phyloP scores from a whole-genome alignment of 768 basidiomycete species.

The Dioszegia hungarica region DNA sequence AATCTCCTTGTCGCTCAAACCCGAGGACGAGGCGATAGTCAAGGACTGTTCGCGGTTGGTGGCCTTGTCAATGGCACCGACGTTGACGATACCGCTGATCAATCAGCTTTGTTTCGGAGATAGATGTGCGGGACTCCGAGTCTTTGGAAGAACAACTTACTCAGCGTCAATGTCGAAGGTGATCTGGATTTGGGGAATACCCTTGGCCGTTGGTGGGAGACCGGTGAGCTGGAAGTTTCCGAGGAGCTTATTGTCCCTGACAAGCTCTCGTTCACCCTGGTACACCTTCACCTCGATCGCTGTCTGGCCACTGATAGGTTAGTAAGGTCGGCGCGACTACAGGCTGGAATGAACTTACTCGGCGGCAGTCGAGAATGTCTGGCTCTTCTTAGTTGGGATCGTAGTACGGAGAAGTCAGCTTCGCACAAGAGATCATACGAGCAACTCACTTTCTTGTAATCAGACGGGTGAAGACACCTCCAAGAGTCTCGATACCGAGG shows the following conservation, averaged over 20 bases:
- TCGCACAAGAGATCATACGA: too few species aligned
- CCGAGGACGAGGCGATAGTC: conserved; percentile 92
- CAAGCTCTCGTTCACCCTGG: conserved; percentile 98
- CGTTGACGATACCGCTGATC: conserved; percentile 97
- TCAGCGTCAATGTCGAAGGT: conserved; percentile 87
- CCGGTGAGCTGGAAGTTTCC: conserved; percentile 99
- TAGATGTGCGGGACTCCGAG: too few species aligned
- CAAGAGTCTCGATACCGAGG: conserved; percentile 89
- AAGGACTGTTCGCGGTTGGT: conserved; percentile 53
- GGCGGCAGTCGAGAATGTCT: conserved; percentile 96
- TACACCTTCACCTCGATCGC: conserved; percentile 99
- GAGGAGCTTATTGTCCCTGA: conserved; percentile 95
- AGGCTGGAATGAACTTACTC: conserved; percentile 51
- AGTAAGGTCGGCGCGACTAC: neutral
- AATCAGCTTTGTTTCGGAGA: too few species aligned
- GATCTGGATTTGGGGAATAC: conserved; percentile 77
- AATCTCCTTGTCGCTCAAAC: conserved; percentile 92
- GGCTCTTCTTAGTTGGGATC: conserved; percentile 99
- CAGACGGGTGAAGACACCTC: conserved; percentile 99
- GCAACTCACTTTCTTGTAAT: conserved; percentile 97
- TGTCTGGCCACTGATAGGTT: conserved; percentile 66
- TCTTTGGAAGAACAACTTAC: too few species aligned
- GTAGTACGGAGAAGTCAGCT: too few species aligned
- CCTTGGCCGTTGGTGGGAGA: conserved; percentile 64
- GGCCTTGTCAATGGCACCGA: conserved; percentile 72